Evolutionary conservation across 2,329 filamentous ascomycete species (phyloP).

Genomic region (Tolypocladium endophyticum): DNA sequence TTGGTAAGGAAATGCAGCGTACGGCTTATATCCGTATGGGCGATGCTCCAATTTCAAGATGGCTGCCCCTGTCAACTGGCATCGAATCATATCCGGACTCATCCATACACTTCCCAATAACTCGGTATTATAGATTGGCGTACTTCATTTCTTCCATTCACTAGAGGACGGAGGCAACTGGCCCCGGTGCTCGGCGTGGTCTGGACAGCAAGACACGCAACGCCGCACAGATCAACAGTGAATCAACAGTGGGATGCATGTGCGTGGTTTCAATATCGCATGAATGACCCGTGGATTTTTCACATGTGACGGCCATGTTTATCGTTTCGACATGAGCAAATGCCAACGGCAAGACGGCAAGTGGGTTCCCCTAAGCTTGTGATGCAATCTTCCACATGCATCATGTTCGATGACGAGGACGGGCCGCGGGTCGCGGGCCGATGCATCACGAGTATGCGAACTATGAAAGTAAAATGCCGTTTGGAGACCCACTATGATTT

Average conservation of each 20-base stretch:
- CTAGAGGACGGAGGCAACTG: not conserved
- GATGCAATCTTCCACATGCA: not conserved
- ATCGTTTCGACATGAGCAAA: not conserved
- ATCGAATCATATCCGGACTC: not conserved
- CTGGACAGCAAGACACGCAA: too few relatives aligned
- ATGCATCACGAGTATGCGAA: not conserved
- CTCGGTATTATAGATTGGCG: not conserved
- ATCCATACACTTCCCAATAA: not conserved
- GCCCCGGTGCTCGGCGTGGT: not conserved
- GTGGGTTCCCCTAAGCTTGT: not conserved
- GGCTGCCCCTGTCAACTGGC: not conserved
- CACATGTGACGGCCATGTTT: too few relatives aligned
- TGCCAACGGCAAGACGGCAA: not conserved
- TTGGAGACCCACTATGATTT: not conserved
- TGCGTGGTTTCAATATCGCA: not conserved
- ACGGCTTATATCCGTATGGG: too few relatives aligned
- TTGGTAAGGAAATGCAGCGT: too few relatives aligned
- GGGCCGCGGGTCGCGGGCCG: not conserved
- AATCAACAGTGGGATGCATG: not conserved
- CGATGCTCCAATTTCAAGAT: not conserved
- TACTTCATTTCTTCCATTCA: not conserved
- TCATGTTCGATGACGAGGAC: not conserved
- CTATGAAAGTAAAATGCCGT: not conserved
- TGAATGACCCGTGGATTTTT: not conserved
- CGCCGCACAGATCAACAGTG: not conserved